Conservation (phyloP, 2,329 filamentous ascomycete species). For the Verticillium albo-atrum region DNA sequence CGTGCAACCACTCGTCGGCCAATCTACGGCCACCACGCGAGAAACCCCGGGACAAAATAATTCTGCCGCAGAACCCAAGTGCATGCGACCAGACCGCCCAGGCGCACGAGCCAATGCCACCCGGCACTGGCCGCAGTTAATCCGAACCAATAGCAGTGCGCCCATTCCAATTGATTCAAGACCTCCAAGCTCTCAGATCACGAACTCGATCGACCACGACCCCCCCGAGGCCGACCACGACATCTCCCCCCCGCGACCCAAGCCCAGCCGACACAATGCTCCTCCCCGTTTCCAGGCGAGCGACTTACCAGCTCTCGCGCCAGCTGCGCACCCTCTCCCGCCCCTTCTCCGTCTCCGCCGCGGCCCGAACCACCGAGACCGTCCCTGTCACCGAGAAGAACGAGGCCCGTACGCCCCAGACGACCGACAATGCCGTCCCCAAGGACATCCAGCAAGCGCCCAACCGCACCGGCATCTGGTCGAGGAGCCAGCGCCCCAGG, state of each 20-base stretch:
- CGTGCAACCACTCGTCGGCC: too few species aligned
- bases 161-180: slow-evolving; percentile 2
- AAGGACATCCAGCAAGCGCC: slow-evolving; percentile 71
- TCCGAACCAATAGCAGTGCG: slow-evolving; percentile 1
- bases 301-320: slow-evolving; percentile 37
- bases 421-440: slow-evolving; percentile 34
- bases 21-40: not conserved
- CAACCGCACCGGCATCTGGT: slow-evolving; percentile 80
- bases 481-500: slow-evolving; percentile 76
- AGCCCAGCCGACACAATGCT: slow-evolving; percentile 29
- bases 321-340: slow-evolving; percentile 38
- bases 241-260: slow-evolving; percentile 12
- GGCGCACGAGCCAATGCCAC: not conserved
- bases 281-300: slow-evolving; percentile 36
- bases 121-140: not conserved
- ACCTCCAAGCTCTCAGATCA: not conserved
- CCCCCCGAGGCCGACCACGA: not conserved
- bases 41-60: not conserved
- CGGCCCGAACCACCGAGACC: slow-evolving; percentile 27
- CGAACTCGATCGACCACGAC: not conserved
- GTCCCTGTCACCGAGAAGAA: slow-evolving; percentile 32
- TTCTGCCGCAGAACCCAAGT: not conserved
- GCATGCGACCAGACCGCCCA: not conserved
- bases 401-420: slow-evolving; percentile 36
- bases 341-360: slow-evolving; percentile 41